Conservation (phyloP, 2,329 filamentous ascomycete genomes). For the Lecanicillium sp. region DNA sequence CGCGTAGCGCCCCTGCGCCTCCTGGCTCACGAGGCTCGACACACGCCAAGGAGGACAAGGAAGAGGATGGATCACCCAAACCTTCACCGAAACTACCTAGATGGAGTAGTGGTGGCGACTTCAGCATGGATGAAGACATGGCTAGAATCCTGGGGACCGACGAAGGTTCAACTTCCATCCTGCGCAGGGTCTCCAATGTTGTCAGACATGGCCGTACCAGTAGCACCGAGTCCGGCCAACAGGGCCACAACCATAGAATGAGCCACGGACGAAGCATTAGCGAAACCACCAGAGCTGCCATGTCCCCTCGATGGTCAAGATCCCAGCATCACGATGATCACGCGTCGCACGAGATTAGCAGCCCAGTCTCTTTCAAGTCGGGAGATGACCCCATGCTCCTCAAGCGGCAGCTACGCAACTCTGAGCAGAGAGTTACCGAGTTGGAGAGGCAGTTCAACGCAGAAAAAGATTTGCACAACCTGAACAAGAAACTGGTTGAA, state of each 20-base stretch:
- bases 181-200: constrained; percentile 85
- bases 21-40: constrained; percentile 31
- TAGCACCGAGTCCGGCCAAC: constrained; percentile 55
- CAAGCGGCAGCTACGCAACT: constrained; percentile 69
- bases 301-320: constrained; percentile 62
- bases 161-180: constrained; percentile 67
- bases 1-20: constrained; percentile 46
- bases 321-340: constrained; percentile 52
- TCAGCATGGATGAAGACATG: constrained; percentile 94
- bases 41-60: constrained; percentile 32
- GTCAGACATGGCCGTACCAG: constrained; percentile 87
- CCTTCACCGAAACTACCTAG: constrained; percentile 60
- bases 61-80: constrained; percentile 33
- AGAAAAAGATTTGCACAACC: constrained; percentile 59
- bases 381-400: constrained; percentile 59
- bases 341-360: constrained; percentile 57
- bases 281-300: constrained; percentile 55
- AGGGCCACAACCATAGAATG: constrained; percentile 25
- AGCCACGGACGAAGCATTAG: constrained; percentile 56
- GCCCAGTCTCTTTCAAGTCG: constrained; percentile 57
- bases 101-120: constrained; percentile 75
- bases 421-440: constrained; percentile 78
- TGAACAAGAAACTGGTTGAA: constrained; percentile 81
- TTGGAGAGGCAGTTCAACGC: constrained; percentile 69
- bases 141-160: constrained; percentile 76